phyloP scores from a whole-genome alignment of 495 filamentous ascomycete genomes.

The Hypoxylon perforatum region DNA sequence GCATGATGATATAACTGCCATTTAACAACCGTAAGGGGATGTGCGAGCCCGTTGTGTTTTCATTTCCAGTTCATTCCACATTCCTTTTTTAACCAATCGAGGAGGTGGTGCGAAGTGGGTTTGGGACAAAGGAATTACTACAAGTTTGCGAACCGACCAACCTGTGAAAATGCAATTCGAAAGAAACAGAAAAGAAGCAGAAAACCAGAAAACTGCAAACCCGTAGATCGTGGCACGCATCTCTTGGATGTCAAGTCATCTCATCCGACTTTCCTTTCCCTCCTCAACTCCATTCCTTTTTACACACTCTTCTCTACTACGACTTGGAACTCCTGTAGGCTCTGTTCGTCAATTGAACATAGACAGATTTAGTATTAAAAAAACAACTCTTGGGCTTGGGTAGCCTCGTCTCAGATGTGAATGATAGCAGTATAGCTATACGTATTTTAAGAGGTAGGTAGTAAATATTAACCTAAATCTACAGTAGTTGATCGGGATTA shows the following conservation, averaged over 20 bases:
- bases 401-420: conserved; percentile 3
- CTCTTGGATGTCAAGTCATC: conserved; percentile 2
- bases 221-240: conserved; percentile 24
- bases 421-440: background rate
- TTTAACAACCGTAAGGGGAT: conserved; percentile 3
- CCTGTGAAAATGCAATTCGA: conserved; percentile 2
- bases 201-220: conserved; percentile 18
- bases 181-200: background rate
- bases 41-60: conserved; percentile 25
- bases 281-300: background rate
- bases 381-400: conserved; percentile 6
- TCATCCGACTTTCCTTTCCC: conserved; percentile 21
- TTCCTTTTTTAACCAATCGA: conserved; percentile 29
- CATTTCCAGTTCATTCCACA: conserved; percentile 33
- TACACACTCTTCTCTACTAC: background rate
- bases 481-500: background rate
- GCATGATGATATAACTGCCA: conserved; percentile 23
- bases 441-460: conserved; percentile 9
- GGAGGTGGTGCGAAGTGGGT: conserved; percentile 27
- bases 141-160: conserved; percentile 12
- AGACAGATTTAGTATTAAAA: conserved; percentile 11
- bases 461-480: background rate
- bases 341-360: conserved; percentile 7
- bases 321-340: conserved; percentile 23
- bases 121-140: conserved; percentile 17